Evolutionary conservation across 2,329 filamentous ascomycete species (phyloP).

Genomic region (Plenodomus biglobosus): DNA sequence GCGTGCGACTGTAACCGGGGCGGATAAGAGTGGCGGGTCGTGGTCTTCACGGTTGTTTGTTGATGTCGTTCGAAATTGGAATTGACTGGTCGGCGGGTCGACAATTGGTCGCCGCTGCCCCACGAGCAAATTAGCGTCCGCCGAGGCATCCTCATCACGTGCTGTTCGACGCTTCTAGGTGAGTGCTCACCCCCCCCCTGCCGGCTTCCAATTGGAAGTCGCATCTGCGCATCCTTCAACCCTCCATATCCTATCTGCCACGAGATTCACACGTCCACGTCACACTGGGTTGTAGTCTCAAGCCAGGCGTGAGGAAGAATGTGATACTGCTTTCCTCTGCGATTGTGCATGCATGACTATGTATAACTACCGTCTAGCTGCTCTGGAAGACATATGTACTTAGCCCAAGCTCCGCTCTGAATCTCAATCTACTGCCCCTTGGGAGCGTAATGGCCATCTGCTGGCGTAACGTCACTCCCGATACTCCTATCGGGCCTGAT

Average conservation of each 20-base stretch:
- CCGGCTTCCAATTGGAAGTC: no score
- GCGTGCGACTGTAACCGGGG: constrained; percentile 8
- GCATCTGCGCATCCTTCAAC: no score
- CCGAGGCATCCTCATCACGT: constrained; percentile 13
- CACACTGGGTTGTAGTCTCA: no score
- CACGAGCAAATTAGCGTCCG: constrained; percentile 17
- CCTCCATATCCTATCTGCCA: no score
- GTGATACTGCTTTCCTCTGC: no score
- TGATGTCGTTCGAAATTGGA: constrained; percentile 19
- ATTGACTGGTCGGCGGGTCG: constrained; percentile 14
- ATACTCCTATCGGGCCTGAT: constrained; percentile 1
- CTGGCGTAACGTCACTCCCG: not conserved
- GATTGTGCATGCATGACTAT: no score
- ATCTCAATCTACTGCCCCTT: constrained; percentile 4
- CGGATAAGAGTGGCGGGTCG: constrained; percentile 10
- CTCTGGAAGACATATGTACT: no score
- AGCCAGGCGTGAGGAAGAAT: no score
- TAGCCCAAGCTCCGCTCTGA: not conserved
- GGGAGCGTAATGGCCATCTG: constrained; percentile 24
- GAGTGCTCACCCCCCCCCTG: no score
- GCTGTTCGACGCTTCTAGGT: not conserved
- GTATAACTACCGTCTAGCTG: no score
- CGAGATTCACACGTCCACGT: no score
- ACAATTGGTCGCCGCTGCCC: constrained; percentile 22
- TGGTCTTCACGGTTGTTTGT: constrained; percentile 22